Conservation (phyloP, 2,329 filamentous ascomycete genomes). For the Pseudogymnoascus sp. region DNA sequence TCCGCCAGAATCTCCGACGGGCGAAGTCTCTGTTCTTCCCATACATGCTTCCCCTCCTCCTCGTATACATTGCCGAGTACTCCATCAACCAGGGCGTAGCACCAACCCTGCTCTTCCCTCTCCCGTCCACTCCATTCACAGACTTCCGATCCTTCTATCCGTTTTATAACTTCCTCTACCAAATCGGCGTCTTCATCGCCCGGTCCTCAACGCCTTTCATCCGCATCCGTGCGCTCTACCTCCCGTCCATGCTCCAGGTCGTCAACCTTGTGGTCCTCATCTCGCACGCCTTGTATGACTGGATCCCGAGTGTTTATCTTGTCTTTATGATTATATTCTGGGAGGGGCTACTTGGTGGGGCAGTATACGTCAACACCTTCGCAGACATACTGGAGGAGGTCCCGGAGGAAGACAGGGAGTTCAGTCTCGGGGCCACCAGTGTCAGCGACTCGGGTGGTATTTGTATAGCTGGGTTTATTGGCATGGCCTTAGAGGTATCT, state of each 20-base stretch:
- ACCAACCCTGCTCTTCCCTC: conserved; percentile 80
- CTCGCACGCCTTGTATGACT: conserved; percentile 68
- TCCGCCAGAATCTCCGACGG: conserved; percentile 52
- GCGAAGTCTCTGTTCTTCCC: conserved; percentile 63
- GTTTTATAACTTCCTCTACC: conserved; percentile 89
- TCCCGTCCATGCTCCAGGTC: conserved; percentile 74
- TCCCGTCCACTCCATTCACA: conserved; percentile 65
- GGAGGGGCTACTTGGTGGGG: conserved; percentile 84
- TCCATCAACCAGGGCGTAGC: conserved; percentile 94
- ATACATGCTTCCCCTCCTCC: conserved; percentile 80
- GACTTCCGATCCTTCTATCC: conserved; percentile 87
- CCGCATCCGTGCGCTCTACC: conserved; percentile 70
- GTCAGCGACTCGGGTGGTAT: conserved; percentile 91
- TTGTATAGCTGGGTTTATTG: conserved; percentile 75
- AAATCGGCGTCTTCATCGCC: conserved; percentile 89
- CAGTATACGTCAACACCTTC: conserved; percentile 95
- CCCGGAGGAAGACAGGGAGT: conserved; percentile 70
- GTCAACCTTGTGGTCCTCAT: conserved; percentile 67
- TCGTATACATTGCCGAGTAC: conserved; percentile 95
- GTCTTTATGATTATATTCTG: conserved; percentile 82
- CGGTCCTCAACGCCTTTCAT: conserved; percentile 84
- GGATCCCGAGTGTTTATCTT: conserved; percentile 79
- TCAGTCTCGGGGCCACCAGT: conserved; percentile 80
- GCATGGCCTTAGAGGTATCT: conserved; percentile 72
- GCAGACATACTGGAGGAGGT: conserved; percentile 86